A percentile compares a stretch with the other conserved stretches of the same genome.
phyloP scores from a whole-genome alignment of 176 grass and related monocot genomes.

The Luzula sylvatica region DNA sequence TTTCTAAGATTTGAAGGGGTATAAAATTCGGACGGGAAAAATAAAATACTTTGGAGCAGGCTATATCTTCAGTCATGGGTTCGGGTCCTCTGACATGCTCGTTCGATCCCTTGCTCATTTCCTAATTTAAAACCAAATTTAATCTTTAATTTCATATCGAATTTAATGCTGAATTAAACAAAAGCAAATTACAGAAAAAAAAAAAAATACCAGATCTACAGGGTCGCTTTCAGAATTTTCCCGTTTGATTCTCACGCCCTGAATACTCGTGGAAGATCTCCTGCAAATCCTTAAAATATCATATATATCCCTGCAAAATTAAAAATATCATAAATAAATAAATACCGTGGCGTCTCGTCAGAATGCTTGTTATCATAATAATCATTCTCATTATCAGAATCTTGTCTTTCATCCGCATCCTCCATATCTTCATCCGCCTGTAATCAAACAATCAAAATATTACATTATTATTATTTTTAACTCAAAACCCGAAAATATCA shows the following conservation, averaged over 20 bases:
- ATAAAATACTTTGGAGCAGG: conserved; percentile 7
- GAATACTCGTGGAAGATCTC: conserved; percentile 38
- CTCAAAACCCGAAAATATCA: background rate
- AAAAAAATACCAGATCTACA: conserved; percentile 47
- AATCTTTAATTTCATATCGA: too few species aligned
- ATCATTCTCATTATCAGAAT: conserved; percentile 71
- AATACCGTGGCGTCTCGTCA: conserved; percentile 32
- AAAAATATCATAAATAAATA: background rate
- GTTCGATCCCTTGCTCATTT: conserved; percentile 4
- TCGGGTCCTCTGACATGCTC: conserved; percentile 11
- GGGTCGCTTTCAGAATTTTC: conserved; percentile 49
- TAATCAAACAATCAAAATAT: conserved; percentile 20
- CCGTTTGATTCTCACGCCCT: conserved; percentile 49
- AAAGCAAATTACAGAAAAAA: background rate
- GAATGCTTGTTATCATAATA: conserved; percentile 32
- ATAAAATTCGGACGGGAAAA: background rate
- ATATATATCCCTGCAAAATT: background rate
- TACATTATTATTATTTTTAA: conserved; percentile 15
- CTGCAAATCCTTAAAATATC: conserved; percentile 15
- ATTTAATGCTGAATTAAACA: too few species aligned
- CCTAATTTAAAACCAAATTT: conserved; percentile 3
- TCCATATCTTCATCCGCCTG: conserved; percentile 89
- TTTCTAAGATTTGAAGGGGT: background rate
- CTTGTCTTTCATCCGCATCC: conserved; percentile 65
- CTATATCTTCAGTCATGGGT: conserved; percentile 2